Conservation (phyloP, 257 asterid species). For the Mentha longifolia region DNA sequence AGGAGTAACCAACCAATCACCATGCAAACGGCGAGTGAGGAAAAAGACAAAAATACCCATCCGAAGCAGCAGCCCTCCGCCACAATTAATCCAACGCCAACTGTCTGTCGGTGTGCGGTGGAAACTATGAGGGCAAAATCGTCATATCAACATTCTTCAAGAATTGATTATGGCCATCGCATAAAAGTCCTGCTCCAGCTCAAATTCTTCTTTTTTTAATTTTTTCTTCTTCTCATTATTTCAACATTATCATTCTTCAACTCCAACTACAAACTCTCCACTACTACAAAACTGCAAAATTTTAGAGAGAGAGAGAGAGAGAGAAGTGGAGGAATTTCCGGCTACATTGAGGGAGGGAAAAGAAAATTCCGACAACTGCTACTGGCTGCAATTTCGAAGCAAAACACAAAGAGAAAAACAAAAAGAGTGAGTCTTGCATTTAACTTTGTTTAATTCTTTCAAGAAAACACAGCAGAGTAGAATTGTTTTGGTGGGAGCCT, state of each 20-base stretch:
- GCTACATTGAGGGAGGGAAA: constrained; percentile 24
- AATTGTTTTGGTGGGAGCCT: constrained; percentile 30
- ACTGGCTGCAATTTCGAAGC: constrained; percentile 33
- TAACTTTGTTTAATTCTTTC: constrained; percentile 37
- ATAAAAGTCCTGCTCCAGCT: constrained; percentile 9
- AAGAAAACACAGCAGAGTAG: constrained; percentile 30
- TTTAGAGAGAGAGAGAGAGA: constrained; percentile 25
- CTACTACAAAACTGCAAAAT: constrained; percentile 1
- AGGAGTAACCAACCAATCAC: constrained; percentile 6
- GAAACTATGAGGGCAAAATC: constrained; percentile 22
- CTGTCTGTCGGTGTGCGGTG: constrained; percentile 42
- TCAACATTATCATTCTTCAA: neutral
- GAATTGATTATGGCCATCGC: constrained; percentile 25
- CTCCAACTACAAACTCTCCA: constrained; percentile 17
- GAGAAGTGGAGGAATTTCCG: constrained; percentile 1
- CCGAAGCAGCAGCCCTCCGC: constrained; percentile 1
- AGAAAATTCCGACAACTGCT: neutral
- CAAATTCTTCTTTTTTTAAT: neutral
- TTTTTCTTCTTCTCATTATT: constrained; percentile 1
- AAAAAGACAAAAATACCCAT: constrained; percentile 37
- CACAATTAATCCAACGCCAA: constrained; percentile 24
- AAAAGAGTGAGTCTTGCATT: constrained; percentile 39
- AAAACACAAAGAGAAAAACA: neutral
- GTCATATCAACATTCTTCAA: constrained; percentile 11
- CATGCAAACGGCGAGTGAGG: constrained; percentile 28